phyloP scores from a whole-genome alignment of 2,329 filamentous ascomycete genomes.

The Pseudocercospora cruenta region DNA sequence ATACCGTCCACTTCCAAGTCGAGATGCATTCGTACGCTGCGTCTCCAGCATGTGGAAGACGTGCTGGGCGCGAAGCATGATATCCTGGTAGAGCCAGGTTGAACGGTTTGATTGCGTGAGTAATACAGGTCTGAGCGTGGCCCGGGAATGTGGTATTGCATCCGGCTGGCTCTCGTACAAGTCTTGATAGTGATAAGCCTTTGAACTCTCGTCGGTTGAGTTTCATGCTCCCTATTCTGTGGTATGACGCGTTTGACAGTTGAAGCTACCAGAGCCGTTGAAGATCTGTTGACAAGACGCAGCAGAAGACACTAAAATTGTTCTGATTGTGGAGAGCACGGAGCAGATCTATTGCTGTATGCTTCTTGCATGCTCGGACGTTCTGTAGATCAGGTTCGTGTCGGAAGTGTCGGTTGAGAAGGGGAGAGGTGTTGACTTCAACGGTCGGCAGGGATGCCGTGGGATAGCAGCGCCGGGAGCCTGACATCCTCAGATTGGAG shows the following conservation, averaged over 20 bases:
- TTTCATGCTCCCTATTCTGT: background rate
- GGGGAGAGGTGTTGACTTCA: background rate
- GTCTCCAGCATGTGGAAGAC: background rate
- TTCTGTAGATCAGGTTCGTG: background rate
- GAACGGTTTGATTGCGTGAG: slow-evolving; percentile 4
- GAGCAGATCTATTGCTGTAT: background rate
- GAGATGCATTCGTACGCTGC: background rate
- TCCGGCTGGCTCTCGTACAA: background rate
- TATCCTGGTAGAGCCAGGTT: slow-evolving; percentile 6
- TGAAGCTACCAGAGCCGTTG: background rate
- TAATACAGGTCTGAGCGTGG: background rate
- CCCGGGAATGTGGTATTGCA: slow-evolving; percentile 1
- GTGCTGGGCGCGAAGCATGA: background rate
- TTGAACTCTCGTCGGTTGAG: background rate
- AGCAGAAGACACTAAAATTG: background rate
- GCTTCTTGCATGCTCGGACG: background rate
- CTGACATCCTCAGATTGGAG: background rate
- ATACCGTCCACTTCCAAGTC: background rate
- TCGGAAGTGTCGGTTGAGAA: background rate
- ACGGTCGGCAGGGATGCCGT: background rate
- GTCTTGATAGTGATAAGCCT: background rate
- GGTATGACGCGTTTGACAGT: background rate
- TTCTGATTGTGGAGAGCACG: background rate
- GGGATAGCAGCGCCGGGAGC: background rate
- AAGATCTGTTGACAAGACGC: background rate